Base-by-base conservation (phyloP, 257 asterid species). In the Rubia yunnanensis region DNA sequence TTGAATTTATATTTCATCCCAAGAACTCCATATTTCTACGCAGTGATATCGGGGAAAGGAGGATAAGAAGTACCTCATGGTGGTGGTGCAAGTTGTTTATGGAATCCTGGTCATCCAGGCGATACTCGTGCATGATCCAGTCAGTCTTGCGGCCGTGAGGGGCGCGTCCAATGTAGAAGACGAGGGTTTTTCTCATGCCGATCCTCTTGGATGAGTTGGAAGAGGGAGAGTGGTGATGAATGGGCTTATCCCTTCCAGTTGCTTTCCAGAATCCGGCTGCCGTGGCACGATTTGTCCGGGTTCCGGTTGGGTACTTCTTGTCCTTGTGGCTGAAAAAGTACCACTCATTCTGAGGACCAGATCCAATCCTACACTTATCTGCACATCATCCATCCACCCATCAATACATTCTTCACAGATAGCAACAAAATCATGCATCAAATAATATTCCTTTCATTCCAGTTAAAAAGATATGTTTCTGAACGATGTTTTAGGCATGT, bases 61-160 rank as follows among this genome's bases (percentile, higher is more conserved):
- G 44, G 3, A 39, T 11, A 11, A 39, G 5, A 39, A 39, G 20
- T 57, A 59, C 64, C 64, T 59, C 64, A 18, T 32, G 64, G 14
- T 31, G 27, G 17, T 59, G 64, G 11, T 32, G 48, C 27, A 56
- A 14, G 35, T 56, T 28, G 62, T 76, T 65, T 28, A 81, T 54
- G 15, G 77, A 60, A 63, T 60, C 75, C 32, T 83, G 84, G 13
- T 86, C 87, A 36, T 81, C 87, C n/a, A 89, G 77, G 34, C 95
- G 92, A 62, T 86, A 89, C 39, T 89, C 96, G 59, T 86, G 96
- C 96, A 89, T 89, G 82, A 89, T 89, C 96, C 96, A 89, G 44
- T 86, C 96, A 1, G 95, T 89, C 70, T 86, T 89, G 27, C 79
- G 87, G 73, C 96, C 96, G 27, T 76, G 96, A 67, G 96, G 96